Evolutionary conservation across 2,329 filamentous ascomycete genomes (phyloP).

Genomic region (Colletotrichum incanum): DNA sequence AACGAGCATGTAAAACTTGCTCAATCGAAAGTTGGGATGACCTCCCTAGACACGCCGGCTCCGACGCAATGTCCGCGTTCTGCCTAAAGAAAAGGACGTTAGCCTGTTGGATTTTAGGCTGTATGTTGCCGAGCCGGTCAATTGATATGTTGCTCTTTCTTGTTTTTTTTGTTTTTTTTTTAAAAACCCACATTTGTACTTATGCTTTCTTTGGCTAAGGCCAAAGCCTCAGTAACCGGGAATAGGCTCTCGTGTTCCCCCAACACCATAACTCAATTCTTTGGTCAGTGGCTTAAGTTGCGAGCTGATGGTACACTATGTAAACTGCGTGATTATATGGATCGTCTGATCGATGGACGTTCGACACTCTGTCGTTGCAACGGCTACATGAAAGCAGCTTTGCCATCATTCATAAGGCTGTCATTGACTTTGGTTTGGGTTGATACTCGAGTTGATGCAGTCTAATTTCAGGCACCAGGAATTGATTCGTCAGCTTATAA

Average conservation of each 20-base stretch:
- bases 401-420: no score
- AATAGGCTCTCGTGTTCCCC: neutral
- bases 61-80: neutral
- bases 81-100: neutral
- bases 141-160: no score
- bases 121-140: no score
- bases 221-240: neutral
- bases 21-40: conserved; percentile 3
- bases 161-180: no score
- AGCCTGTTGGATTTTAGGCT: neutral
- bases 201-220: no score
- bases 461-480: no score
- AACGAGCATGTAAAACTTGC: conserved; percentile 31
- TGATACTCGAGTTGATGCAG: no score
- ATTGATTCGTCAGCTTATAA: no score
- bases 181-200: no score
- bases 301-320: neutral
- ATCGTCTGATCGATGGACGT: neutral
- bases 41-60: neutral
- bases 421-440: no score
- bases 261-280: neutral
- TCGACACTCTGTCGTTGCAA: neutral
- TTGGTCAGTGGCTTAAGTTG: neutral
- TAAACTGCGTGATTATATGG: neutral
- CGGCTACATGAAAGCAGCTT: neutral